Evolutionary conservation across 257 asterid genomes (phyloP), one percentile per base, ranked within the genome.

Genomic region (Solanum chaucha): DNA sequence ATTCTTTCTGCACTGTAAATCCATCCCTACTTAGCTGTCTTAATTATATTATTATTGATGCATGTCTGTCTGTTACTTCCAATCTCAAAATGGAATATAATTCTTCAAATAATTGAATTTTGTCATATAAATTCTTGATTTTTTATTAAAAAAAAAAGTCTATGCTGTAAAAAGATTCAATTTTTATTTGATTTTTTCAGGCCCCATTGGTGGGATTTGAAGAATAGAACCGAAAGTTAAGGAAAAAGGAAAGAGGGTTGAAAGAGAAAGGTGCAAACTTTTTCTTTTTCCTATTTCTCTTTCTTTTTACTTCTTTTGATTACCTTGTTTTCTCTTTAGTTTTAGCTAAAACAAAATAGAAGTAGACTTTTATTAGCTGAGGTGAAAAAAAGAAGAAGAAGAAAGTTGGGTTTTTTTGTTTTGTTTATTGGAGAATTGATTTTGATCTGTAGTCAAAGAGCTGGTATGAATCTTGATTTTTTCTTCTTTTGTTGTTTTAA

Each of bases 1-100:
- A 88, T 87, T 61, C 84, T 70, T 87, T 35, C 41, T 73, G 28
- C 40, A 46, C 61, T 93, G 83, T 38, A 30, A 84, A 90, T 90
- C 72, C 87, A 88, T 78, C 81, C 59, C 44, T 17, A 61, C 51
- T 26, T 40, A 75, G 61, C 72, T 68, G 71, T 87, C 88, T 78
- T 3, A 65, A 8, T 78, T 14, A 13, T 8, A 72, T 34, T 14
- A 77, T 24, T 40, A 78, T 78, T 78, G 10, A 8, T 19, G 65
- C 84, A 44, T 80, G 67, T 46, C 41, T 80, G 28, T 80, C 36
- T 48, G 15, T 22, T 72, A 71, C 38, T 78, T 78, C 44, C 65
- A 78, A 44, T 44, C 24, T 44, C 15, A 5, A 44, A 38, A 78
- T 78, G 84, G 38, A 78, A 78, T 28, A 48, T 78, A 44, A 78